Evolutionary conservation across 441 rosid species (phyloP).

Genomic region (Gossypium lobatum): DNA sequence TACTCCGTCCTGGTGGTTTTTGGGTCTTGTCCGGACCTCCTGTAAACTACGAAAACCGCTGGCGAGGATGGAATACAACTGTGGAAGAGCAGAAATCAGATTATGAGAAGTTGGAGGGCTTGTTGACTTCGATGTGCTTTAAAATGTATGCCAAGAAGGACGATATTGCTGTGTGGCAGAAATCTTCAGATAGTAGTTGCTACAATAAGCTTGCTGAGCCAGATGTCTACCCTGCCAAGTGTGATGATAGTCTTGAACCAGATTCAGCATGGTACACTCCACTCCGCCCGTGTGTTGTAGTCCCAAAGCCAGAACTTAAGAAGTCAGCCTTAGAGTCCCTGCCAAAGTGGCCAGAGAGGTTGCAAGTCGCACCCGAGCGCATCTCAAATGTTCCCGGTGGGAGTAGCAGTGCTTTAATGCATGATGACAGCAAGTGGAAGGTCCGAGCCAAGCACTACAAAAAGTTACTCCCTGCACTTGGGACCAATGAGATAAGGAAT

Average conservation of each 20-base stretch:
- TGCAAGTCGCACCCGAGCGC: slow-evolving; percentile 69
- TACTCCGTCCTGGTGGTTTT: slow-evolving; percentile 95
- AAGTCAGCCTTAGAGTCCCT: slow-evolving; percentile 51
- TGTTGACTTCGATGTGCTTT: slow-evolving; percentile 89
- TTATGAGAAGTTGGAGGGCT: slow-evolving; percentile 67
- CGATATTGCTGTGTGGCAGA: slow-evolving; percentile 93
- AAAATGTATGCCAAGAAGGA: slow-evolving; percentile 78
- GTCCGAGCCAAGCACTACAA: slow-evolving; percentile 75
- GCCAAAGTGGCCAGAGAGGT: slow-evolving; percentile 81
- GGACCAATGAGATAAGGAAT: slow-evolving; percentile 77
- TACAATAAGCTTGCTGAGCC: slow-evolving; percentile 58
- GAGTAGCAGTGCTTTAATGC: slow-evolving; percentile 55
- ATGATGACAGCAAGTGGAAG: slow-evolving; percentile 80
- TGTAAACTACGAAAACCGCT: slow-evolving; percentile 80
- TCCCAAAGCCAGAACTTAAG: slow-evolving; percentile 63
- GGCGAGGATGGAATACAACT: slow-evolving; percentile 99
- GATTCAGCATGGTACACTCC: slow-evolving; percentile 98
- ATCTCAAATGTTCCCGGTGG: slow-evolving; percentile 63
- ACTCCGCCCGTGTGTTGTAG: slow-evolving; percentile 75
- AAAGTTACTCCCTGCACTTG: slow-evolving; percentile 69
- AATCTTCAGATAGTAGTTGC: slow-evolving; percentile 60
- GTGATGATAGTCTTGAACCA: slow-evolving; percentile 95
- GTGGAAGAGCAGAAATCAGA: slow-evolving; percentile 79
- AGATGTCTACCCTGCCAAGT: slow-evolving; percentile 73
- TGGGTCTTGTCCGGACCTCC: slow-evolving; percentile 99